A percentile compares a stretch with the other conserved stretches of the same genome.
These are phyloP conservation scores for Lentinula boryana DNA, from an alignment of 768 basidiomycete genomes.

Conservation along the genomic window DNA sequence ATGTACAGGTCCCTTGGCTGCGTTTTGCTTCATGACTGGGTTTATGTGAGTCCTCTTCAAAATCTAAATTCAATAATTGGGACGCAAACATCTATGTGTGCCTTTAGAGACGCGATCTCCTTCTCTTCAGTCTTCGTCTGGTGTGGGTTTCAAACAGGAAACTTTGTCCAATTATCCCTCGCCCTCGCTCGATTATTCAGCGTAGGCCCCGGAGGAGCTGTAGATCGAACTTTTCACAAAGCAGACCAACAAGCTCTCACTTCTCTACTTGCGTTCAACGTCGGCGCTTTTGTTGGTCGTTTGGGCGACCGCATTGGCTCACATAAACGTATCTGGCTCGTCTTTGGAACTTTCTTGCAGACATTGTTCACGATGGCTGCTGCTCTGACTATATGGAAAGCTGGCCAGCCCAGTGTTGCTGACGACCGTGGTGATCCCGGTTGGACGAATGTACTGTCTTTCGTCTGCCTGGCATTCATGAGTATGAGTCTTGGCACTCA, in stretches of 20 bases:
- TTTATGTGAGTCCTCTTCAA: slow-evolving; percentile 48
- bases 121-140: slow-evolving; percentile 81
- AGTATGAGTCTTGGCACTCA: slow-evolving; percentile 81
- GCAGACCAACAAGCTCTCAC: slow-evolving; percentile 81
- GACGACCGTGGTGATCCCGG: slow-evolving; percentile 52
- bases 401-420: slow-evolving; percentile 50
- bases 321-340: slow-evolving; percentile 71
- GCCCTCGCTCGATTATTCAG: slow-evolving; percentile 80
- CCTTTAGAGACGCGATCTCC: slow-evolving; percentile 55
- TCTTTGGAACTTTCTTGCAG: slow-evolving; percentile 66
- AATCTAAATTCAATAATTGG: background rate
- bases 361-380: slow-evolving; percentile 70
- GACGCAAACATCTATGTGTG: background rate
- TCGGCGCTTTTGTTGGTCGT: slow-evolving; percentile 74
- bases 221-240: slow-evolving; percentile 62
- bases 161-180: slow-evolving; percentile 69
- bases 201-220: slow-evolving; percentile 30
- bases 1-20: slow-evolving; percentile 48
- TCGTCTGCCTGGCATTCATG: slow-evolving; percentile 71
- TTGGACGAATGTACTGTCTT: slow-evolving; percentile 65
- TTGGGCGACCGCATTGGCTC: slow-evolving; percentile 79
- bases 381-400: slow-evolving; percentile 68
- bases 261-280: slow-evolving; percentile 72
- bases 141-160: slow-evolving; percentile 84
- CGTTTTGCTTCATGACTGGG: slow-evolving; percentile 77